A percentile compares a stretch with the other conserved stretches of the same genome.
Conservation (phyloP, 768 basidiomycete species). For the Rickenella mellea region DNA sequence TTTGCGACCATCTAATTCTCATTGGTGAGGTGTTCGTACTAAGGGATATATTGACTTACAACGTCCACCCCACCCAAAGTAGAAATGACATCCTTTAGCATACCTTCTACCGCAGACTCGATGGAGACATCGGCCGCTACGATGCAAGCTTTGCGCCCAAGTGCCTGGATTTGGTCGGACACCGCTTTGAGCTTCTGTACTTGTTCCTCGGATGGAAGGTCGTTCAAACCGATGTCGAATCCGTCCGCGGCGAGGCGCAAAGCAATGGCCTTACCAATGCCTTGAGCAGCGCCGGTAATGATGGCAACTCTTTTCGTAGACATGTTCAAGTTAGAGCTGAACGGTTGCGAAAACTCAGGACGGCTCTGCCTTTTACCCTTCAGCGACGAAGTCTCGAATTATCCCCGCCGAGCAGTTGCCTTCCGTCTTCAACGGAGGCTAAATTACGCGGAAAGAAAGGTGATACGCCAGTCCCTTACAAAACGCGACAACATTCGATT, state of each 20-base stretch:
- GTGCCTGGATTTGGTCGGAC: too few relatives aligned
- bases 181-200: not conserved
- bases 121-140: slow-evolving; percentile 17
- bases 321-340: too few relatives aligned
- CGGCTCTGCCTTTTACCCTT: too few relatives aligned
- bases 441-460: too few relatives aligned
- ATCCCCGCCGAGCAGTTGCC: too few relatives aligned
- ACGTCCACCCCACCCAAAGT: slow-evolving; percentile 23
- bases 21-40: not conserved
- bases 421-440: too few relatives aligned
- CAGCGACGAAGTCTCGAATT: too few relatives aligned
- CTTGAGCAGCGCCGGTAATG: slow-evolving; percentile 35
- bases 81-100: slow-evolving; percentile 17
- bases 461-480: too few relatives aligned
- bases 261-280: slow-evolving; percentile 41
- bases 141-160: not conserved
- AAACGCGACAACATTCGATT: too few relatives aligned
- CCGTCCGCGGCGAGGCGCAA: slow-evolving; percentile 37
- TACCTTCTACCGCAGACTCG: slow-evolving; percentile 21
- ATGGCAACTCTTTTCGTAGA: slow-evolving; percentile 30
- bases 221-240: slow-evolving; percentile 37
- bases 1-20: slow-evolving; percentile 12
- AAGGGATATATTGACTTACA: slow-evolving; percentile 13
- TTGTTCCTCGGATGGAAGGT: slow-evolving; percentile 16
- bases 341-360: too few relatives aligned